A percentile compares a stretch with the other conserved stretches of the same genome.
phyloP scores from a whole-genome alignment of 2,329 filamentous ascomycete species.

The Aspergillus fructus region DNA sequence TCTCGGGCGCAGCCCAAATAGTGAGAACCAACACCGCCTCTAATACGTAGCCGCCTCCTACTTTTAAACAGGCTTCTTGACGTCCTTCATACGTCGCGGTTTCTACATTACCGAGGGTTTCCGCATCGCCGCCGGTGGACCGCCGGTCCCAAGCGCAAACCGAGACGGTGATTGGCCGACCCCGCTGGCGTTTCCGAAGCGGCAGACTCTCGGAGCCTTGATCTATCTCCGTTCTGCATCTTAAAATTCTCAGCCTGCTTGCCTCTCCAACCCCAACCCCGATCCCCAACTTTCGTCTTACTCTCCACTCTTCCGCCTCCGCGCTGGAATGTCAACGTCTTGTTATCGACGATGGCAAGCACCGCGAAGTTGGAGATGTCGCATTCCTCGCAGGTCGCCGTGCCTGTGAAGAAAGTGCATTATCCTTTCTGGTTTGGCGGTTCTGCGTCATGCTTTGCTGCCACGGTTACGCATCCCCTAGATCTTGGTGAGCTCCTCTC shows the following conservation, averaged over 20 bases:
- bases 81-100: background rate
- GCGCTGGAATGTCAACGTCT: constrained; percentile 21
- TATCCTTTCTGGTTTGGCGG: constrained; percentile 98
- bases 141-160: constrained; percentile 19
- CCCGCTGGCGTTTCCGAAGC: constrained; percentile 20
- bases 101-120: constrained; percentile 18
- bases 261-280: constrained; percentile 5
- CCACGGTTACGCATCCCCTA: constrained; percentile 87
- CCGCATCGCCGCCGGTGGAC: constrained; percentile 14
- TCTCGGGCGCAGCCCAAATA: background rate
- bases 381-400: constrained; percentile 21
- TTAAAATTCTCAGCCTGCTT: constrained; percentile 6
- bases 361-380: constrained; percentile 33
- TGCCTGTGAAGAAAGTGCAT: constrained; percentile 40
- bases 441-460: constrained; percentile 87
- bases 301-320: constrained; percentile 10
- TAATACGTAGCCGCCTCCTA: background rate
- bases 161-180: constrained; percentile 33
- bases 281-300: constrained; percentile 20
- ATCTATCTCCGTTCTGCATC: constrained; percentile 30
- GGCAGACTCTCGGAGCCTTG: constrained; percentile 30
- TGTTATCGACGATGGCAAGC: constrained; percentile 34
- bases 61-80: background rate
- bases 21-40: background rate
- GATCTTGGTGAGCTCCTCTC: constrained; percentile 70